phyloP scores from a whole-genome alignment of 1,284 basidiomycete species.

The Malassezia japonica region DNA sequence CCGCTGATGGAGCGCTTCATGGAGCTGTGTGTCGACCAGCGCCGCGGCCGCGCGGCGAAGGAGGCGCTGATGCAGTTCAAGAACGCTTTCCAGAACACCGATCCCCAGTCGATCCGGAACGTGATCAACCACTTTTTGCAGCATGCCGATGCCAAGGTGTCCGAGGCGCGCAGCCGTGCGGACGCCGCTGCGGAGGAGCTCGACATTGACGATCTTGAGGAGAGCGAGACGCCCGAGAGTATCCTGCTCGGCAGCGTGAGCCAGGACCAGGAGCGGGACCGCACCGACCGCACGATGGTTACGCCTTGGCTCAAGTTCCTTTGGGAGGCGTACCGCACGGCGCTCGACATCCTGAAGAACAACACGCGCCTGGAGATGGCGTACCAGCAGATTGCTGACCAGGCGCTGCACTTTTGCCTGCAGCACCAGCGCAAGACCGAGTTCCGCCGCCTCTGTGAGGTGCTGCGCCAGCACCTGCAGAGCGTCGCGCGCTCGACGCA shows the following conservation, averaged over 20 bases:
- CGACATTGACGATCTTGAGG: constrained; percentile 51
- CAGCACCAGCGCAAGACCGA: constrained; percentile 91
- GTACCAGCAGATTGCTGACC: constrained; percentile 95
- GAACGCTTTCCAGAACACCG: constrained; percentile 71
- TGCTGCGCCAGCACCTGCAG: constrained; percentile 82
- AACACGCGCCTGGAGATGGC: constrained; percentile 86
- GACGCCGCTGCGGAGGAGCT: constrained; percentile 45
- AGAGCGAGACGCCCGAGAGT: constrained; percentile 79
- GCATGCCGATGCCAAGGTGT: constrained; percentile 67
- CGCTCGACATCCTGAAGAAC: constrained; percentile 91
- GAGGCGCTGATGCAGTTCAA: constrained; percentile 76
- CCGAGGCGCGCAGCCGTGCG: constrained; percentile 43
- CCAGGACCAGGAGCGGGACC: constrained; percentile 83
- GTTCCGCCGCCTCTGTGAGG: constrained; percentile 93
- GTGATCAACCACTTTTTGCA: constrained; percentile 84
- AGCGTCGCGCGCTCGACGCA: constrained; percentile 93
- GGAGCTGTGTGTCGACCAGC: constrained; percentile 90
- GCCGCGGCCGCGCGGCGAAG: constrained; percentile 85
- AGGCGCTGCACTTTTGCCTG: constrained; percentile 93
- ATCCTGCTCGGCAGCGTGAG: constrained; percentile 78
- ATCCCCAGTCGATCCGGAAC: constrained; percentile 79
- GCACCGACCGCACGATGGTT: constrained; percentile 88
- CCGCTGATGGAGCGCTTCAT: constrained; percentile 83
- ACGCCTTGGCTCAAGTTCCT: constrained; percentile 96
- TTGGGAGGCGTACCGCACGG: constrained; percentile 96